These are phyloP conservation scores for Rhododendron kiyosumense DNA, from an alignment of 148 eudicot species.

Conservation along the genomic window DNA sequence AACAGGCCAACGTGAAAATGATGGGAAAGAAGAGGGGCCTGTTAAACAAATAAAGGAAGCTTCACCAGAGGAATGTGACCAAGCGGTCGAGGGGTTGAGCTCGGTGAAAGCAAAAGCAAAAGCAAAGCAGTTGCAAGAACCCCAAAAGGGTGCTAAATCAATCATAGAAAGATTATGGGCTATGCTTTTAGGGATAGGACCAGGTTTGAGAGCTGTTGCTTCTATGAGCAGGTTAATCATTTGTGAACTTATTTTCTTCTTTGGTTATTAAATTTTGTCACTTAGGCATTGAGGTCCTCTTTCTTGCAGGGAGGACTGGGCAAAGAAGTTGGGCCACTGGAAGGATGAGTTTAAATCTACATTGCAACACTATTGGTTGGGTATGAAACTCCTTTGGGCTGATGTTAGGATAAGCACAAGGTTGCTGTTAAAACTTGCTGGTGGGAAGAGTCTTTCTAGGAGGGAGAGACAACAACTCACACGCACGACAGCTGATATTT, in stretches of 20 bases:
- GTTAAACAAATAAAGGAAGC: conserved; percentile 73
- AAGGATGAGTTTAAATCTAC: conserved; percentile 73
- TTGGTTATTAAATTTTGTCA: neutral
- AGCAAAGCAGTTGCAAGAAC: conserved; percentile 52
- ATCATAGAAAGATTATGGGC: conserved; percentile 51
- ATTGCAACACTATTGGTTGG: conserved; percentile 83
- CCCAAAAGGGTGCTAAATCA: conserved; percentile 34
- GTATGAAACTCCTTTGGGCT: conserved; percentile 70
- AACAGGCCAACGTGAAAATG: conserved; percentile 56
- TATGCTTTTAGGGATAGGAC: conserved; percentile 64
- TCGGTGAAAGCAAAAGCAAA: conserved; percentile 61
- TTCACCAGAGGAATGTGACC: conserved; percentile 91
- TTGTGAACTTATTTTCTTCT: neutral
- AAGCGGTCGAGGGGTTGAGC: conserved; percentile 80
- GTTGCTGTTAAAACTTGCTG: conserved; percentile 70
- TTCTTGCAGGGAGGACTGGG: conserved; percentile 75
- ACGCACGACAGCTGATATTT: conserved; percentile 89
- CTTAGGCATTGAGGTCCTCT: neutral
- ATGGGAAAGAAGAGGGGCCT: conserved; percentile 39
- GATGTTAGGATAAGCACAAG: conserved; percentile 77
- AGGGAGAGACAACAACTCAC: conserved; percentile 95
- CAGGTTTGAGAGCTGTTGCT: conserved; percentile 66
- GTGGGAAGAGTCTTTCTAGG: conserved; percentile 84
- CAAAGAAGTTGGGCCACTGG: conserved; percentile 68
- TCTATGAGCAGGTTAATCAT: conserved; percentile 74